Evolutionary conservation across 2,329 filamentous ascomycete genomes (phyloP), one percentile per base, ranked within the genome.

Genomic region (Ophiocordyceps camponoti-floridani): DNA sequence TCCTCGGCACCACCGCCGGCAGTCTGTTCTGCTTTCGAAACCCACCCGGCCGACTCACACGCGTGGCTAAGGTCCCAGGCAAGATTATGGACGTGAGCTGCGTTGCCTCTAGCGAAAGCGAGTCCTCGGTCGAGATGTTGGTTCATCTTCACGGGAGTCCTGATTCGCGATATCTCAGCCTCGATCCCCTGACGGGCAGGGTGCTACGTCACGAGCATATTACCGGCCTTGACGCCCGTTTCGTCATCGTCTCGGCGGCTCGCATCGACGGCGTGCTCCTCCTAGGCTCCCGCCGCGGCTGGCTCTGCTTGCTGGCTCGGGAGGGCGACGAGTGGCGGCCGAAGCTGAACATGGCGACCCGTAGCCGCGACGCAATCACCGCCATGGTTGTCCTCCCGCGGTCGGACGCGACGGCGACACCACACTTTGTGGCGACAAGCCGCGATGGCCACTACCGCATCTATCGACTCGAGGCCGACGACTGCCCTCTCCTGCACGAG

Each of bases 371-470:
- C 53, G 73, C 82, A 8, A 75, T 94, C 40, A 89, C 83, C 3
- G 69, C 71, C 35, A 73, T 94, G 30, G 52, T 69, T 0, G 60
- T 68, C 10, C 62, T 76, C 1, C 63, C 64, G 0, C 48, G 52
- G 11, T 50, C 53, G 45, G 40, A 43, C 18, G 43, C 44, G 0
- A 43, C 52, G 30, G 48, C 50, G n/a, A 45, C 48, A 12, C 51
- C 43, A 26, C 69, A 74, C 46, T 68, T 94, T 40, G 61, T 89
- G 13, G 80, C 81, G 0, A 84, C 82, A 4, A 82, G 82, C 37
- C 75, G 87, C 45, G 83, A 94, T 57, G 84, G 86, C 2, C 76
- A 69, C 43, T 87, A 82, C 52, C 75, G 81, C 37, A 75, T 89
- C 43, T 84, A 70, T 54, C 58, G 66, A 28, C 54, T 70, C 44